phyloP scores from a whole-genome alignment of 164 flowering plant genomes.

The Tetrastigma voinierianum region DNA sequence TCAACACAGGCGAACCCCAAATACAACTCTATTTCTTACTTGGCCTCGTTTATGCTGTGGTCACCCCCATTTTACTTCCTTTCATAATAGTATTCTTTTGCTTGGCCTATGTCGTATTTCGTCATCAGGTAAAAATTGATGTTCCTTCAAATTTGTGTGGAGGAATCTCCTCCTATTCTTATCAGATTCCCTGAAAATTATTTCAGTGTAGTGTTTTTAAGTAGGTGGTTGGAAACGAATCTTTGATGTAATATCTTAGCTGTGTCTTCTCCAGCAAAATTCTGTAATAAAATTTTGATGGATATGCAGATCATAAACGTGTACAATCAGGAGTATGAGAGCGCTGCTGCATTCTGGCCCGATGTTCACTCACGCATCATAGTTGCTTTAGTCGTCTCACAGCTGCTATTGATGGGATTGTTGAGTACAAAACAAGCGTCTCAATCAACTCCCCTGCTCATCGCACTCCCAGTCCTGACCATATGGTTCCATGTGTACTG shows the following conservation, averaged over 20 bases:
- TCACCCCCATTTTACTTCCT: constrained; percentile 79
- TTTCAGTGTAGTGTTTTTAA: too few species aligned
- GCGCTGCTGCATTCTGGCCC: constrained; percentile 89
- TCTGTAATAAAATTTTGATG: constrained; percentile 10
- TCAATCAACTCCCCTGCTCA: constrained; percentile 66
- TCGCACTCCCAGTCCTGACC: constrained; percentile 75
- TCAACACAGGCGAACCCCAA: constrained; percentile 78
- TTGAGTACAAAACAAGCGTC: constrained; percentile 64
- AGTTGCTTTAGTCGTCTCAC: constrained; percentile 60
- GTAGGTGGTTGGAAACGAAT: too few species aligned
- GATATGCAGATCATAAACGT: constrained; percentile 69
- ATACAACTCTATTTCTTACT: constrained; percentile 88
- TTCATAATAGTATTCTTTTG: constrained; percentile 80
- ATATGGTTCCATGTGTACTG: constrained; percentile 73
- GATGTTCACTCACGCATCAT: constrained; percentile 76
- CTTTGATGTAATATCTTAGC: too few species aligned
- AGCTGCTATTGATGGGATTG: constrained; percentile 68
- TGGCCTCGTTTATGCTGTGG: constrained; percentile 87
- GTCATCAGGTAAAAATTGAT: constrained; percentile 74
- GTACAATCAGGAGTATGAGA: constrained; percentile 83
- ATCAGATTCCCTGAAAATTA: too few species aligned
- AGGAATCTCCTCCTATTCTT: too few species aligned
- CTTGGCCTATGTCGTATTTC: constrained; percentile 73
- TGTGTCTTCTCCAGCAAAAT: not conserved
- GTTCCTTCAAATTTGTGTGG: too few species aligned